Base-by-base conservation (phyloP, 2,329 filamentous ascomycete species). In the Phoma sp. region DNA sequence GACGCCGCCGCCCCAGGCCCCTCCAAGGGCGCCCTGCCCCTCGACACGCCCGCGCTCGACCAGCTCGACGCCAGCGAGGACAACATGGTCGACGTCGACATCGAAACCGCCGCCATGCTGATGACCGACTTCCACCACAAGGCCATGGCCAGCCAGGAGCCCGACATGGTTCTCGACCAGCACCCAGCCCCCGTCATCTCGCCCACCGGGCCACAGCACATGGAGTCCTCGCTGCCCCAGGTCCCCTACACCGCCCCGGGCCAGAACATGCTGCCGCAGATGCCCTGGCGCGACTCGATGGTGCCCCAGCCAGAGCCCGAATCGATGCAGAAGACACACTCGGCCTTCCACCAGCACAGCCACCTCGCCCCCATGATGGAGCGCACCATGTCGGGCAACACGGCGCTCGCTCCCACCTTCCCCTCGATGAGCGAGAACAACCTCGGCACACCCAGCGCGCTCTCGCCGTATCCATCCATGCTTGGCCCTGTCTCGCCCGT, bases 81-180 rank as follows among this genome's bases (percentile, higher is more conserved):
- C 76, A 89, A 88, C 75, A 89, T 94, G 78, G 93, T 97, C 73
- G 95, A 97, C 76, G 93, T 97, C 73, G 95, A 97, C 77, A 90
- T 97, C 72, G 94, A 99, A 83, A 92, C 94, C 69, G 95, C 95
- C 67, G 95, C 95, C 67, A 97, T 98, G 92, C 86, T 99, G 76
- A 96, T 99, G 81, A 95, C 94, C 74, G 93, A 98, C 80, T 89
- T 98, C 74, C 94, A 96, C 80, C 92, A 97, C 82, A 97, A 97
- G 82, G 93, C 88, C 70, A 94, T 93, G 78, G 88, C 85, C 55
- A 82, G 87, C 87, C 68, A 91, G 86, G 80, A 82, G 74, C 73
- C 77, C 65, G 82, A 83, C 71, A 80, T 77, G 75, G 81, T 76
- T 68, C 76, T 81, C 59, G 78, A 82, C 67, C 78, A 76, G 72